These are phyloP conservation scores for Xylaria grammica DNA, from an alignment of 495 filamentous ascomycete genomes.

Conservation along the genomic window DNA sequence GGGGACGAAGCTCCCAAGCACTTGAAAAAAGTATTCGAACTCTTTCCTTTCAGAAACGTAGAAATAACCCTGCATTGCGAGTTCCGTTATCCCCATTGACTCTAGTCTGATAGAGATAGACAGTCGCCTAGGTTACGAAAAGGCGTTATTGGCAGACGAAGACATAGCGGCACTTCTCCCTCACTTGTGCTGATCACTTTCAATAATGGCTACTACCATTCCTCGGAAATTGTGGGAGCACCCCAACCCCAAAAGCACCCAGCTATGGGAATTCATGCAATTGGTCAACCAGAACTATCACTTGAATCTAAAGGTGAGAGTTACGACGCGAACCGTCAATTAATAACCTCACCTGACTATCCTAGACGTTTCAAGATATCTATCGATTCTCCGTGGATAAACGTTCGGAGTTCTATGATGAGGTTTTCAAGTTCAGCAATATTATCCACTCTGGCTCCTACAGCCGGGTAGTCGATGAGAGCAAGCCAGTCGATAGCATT, in stretches of 20 bases:
- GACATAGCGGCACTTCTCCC: no score
- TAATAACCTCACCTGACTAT: constrained; percentile 13
- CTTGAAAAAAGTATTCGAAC: neutral
- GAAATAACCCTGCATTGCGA: no score
- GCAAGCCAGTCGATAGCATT: constrained; percentile 67
- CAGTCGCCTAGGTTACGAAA: no score
- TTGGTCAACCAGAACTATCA: constrained; percentile 50
- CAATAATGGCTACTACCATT: constrained; percentile 25
- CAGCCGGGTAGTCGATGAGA: constrained; percentile 68
- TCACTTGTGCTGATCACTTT: no score
- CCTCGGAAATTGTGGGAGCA: constrained; percentile 65
- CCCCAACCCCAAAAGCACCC: constrained; percentile 56
- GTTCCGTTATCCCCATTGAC: no score
- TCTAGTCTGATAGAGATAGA: neutral
- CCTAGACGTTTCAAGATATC: constrained; percentile 66
- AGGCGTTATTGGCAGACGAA: no score
- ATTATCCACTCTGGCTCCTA: constrained; percentile 67
- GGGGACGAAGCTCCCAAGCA: neutral
- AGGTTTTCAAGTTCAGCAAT: constrained; percentile 61
- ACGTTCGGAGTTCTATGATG: constrained; percentile 69
- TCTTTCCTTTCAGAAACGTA: neutral
- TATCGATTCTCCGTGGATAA: constrained; percentile 66
- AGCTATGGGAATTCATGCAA: constrained; percentile 58
- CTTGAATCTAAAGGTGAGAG: constrained; percentile 49
- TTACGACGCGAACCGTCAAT: neutral